A percentile compares a stretch with the other conserved stretches of the same genome.
phyloP scores from a whole-genome alignment of 306 rosid species.

The Vicia villosa region DNA sequence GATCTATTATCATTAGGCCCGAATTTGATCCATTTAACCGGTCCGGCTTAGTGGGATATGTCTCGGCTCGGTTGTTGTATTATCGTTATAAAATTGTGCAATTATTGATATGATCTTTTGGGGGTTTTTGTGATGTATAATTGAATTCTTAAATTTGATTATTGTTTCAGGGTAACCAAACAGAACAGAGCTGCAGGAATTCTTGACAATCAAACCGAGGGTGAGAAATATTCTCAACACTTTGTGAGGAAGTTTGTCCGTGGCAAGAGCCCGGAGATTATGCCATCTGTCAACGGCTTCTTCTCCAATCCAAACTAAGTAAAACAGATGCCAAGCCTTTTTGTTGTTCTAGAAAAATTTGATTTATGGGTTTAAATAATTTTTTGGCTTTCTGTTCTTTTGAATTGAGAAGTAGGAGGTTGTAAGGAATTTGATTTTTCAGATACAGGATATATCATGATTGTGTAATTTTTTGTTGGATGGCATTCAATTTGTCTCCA shows the following conservation, averaged over 20 bases:
- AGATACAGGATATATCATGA: neutral
- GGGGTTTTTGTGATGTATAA: neutral
- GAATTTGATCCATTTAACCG: no score
- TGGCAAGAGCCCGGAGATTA: constrained; percentile 58
- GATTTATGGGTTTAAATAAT: constrained; percentile 30
- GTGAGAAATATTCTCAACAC: constrained; percentile 57
- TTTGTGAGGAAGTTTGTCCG: constrained; percentile 70
- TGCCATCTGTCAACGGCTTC: constrained; percentile 86
- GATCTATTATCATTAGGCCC: no score
- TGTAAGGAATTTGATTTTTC: constrained; percentile 18
- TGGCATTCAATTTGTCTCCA: constrained; percentile 28
- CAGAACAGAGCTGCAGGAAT: constrained; percentile 87
- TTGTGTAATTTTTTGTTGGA: constrained; percentile 29
- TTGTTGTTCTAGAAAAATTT: neutral
- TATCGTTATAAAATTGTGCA: no score
- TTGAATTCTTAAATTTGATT: constrained; percentile 18
- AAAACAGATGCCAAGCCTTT: neutral
- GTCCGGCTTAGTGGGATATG: no score
- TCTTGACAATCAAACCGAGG: constrained; percentile 72
- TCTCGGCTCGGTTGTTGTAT: no score
- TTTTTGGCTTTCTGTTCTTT: constrained; percentile 22
- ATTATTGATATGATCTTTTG: no score
- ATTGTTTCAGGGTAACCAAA: constrained; percentile 65
- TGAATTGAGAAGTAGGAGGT: constrained; percentile 35
- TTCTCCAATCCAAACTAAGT: constrained; percentile 78